A percentile compares a stretch with the other conserved stretches of the same genome.
Evolutionary conservation across 2,329 filamentous ascomycete genomes (phyloP).

Genomic region (Fusarium sp.): DNA sequence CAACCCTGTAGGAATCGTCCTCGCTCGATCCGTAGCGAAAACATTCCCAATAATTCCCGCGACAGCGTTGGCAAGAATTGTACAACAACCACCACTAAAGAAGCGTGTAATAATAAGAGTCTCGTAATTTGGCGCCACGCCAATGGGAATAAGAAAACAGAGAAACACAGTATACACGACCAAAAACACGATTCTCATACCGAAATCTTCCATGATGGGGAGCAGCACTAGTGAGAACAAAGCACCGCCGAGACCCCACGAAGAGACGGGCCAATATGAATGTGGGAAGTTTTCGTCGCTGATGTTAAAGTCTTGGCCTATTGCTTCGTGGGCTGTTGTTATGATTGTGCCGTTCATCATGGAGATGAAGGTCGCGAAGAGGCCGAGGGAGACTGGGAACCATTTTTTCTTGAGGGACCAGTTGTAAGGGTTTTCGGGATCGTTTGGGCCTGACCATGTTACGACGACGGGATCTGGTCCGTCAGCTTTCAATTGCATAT

Average conservation of each 20-base stretch:
- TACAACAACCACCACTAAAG: slow-evolving; percentile 27
- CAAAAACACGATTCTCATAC: slow-evolving; percentile 25
- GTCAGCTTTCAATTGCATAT: neutral
- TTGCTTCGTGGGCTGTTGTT: slow-evolving; percentile 23
- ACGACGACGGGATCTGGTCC: slow-evolving; percentile 1
- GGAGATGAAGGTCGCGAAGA: slow-evolving; percentile 23
- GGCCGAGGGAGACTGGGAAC: slow-evolving; percentile 16
- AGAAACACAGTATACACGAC: slow-evolving; percentile 13
- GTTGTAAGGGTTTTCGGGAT: slow-evolving; percentile 25
- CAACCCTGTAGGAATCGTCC: slow-evolving; percentile 17
- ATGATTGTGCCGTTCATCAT: slow-evolving; percentile 38
- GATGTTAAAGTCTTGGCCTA: slow-evolving; percentile 10
- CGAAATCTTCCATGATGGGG: slow-evolving; percentile 32
- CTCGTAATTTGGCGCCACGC: slow-evolving; percentile 16
- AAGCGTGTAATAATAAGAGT: slow-evolving; percentile 24
- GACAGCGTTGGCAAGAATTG: slow-evolving; percentile 8
- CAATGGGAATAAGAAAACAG: slow-evolving; percentile 21
- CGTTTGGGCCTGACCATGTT: slow-evolving; percentile 15
- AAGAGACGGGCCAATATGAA: slow-evolving; percentile 32
- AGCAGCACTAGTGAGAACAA: slow-evolving; percentile 19
- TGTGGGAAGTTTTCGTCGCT: slow-evolving; percentile 25
- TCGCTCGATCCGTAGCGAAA: slow-evolving; percentile 11
- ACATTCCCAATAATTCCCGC: slow-evolving; percentile 17
- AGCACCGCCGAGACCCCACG: slow-evolving; percentile 21
- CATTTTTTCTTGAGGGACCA: slow-evolving; percentile 31